Evolutionary conservation across 2,329 filamentous ascomycete genomes (phyloP), one percentile per base, ranked within the genome.

Genomic region (Gaeumannomyces tritici): DNA sequence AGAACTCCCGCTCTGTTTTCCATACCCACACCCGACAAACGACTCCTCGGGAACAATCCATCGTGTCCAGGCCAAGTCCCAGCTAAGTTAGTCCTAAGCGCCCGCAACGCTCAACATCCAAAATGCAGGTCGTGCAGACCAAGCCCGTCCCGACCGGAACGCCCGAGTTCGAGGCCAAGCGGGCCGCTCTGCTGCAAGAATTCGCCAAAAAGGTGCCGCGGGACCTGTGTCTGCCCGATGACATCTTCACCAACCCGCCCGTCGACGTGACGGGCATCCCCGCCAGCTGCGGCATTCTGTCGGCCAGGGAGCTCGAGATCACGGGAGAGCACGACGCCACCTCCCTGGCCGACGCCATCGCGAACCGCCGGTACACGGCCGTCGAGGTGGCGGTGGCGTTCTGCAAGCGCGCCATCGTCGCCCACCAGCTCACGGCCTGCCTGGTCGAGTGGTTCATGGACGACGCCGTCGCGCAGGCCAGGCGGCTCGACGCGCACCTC

Each of bases 221-320:
- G 1, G 63, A 65, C 5, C 64, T 73, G 27, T 68, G 65, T 15
- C 69, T 77, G 1, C 69, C 75, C 0, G 58, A 65, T 11, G 56
- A 65, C 3, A 35, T 70, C 47, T 65, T 73, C 31, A 62, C 67
- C 21, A 69, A 69, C 35, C 69, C 72, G 12, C 70, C 71, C 4
- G 64, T 65, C 65, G 59, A 72, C 64, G 76, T 77, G 47, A 71
- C 72, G 1, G 62, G 62, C 11, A 64, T 79, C 6, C 76, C 77
- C 13, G 59, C 67, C 28, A 62, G 71, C 60, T 78, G 76, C 60
- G 79, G 79, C 4, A 18, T 64, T 42, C 51, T 65, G 47, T 62
- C 62, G 8, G n/a, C 58, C 13, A 54, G 55, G 8, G 62, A 65
- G 42, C 47, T 64, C 18, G 62, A 65, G 18, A 61, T 65, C 12